Evolutionary conservation across 148 eudicot species (phyloP).

Genomic region (Chenopodium berlandieri): DNA sequence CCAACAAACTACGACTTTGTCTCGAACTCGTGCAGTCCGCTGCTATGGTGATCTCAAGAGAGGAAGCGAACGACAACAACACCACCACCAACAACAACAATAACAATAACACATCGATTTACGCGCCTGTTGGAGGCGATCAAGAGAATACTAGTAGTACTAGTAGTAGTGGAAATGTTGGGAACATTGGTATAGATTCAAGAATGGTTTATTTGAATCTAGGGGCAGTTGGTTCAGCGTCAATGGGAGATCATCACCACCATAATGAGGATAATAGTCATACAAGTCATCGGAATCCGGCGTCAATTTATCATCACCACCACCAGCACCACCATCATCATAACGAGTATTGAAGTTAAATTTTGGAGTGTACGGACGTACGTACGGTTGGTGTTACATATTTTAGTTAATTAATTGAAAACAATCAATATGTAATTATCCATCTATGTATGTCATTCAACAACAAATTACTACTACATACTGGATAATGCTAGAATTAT

Average conservation of each 20-base stretch:
- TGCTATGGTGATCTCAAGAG: constrained; percentile 92
- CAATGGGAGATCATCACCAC: constrained; percentile 20
- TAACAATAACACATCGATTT: constrained; percentile 12
- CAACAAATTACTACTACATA: neutral
- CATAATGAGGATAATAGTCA: constrained; percentile 19
- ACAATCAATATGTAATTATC: neutral
- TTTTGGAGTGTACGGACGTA: neutral
- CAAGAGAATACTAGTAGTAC: constrained; percentile 32
- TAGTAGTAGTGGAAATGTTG: constrained; percentile 43
- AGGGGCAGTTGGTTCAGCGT: constrained; percentile 39
- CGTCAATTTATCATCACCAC: constrained; percentile 29
- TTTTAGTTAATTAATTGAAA: neutral
- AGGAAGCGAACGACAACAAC: constrained; percentile 47
- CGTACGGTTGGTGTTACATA: neutral
- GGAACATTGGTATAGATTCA: constrained; percentile 54
- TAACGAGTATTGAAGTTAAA: constrained; percentile 18
- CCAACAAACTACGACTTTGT: constrained; percentile 86
- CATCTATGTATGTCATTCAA: neutral
- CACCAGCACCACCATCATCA: constrained; percentile 32
- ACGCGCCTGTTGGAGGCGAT: constrained; percentile 24
- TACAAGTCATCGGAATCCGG: constrained; percentile 23
- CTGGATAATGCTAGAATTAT: constrained; percentile 3
- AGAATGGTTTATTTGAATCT: constrained; percentile 78
- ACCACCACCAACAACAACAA: neutral
- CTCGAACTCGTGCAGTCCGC: constrained; percentile 92